phyloP scores from a whole-genome alignment of 2,329 filamentous ascomycete species.

The Aspergillus sojae region DNA sequence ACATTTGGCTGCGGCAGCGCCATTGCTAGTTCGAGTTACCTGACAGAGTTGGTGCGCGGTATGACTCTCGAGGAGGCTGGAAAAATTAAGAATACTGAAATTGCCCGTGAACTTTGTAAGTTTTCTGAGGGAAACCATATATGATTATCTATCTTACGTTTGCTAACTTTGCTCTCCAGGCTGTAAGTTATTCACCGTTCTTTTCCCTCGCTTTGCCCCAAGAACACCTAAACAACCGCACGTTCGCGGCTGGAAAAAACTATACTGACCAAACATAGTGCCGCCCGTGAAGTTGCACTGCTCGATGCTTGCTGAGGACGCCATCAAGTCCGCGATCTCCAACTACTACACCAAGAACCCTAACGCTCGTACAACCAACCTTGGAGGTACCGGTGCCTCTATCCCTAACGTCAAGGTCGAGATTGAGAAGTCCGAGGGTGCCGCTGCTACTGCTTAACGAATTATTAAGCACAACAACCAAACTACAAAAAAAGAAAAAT shows the following conservation, averaged over 20 bases:
- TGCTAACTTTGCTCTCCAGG: not conserved
- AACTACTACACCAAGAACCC: conserved; percentile 94
- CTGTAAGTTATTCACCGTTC: not conserved
- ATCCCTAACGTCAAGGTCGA: conserved; percentile 61
- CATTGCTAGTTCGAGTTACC: conserved; percentile 90
- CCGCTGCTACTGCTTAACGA: conserved; percentile 29
- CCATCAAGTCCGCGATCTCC: conserved; percentile 87
- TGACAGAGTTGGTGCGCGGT: conserved; percentile 91
- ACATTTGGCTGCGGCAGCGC: conserved; percentile 94
- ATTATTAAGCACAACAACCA: not conserved
- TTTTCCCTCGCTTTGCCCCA: not conserved
- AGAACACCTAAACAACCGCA: not conserved
- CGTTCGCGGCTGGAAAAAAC: not conserved
- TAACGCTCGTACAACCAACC: conserved; percentile 70
- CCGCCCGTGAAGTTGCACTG: conserved; percentile 90
- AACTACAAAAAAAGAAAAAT: conserved; percentile 14
- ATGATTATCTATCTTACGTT: not conserved
- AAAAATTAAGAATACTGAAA: conserved; percentile 94
- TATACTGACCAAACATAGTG: conserved; percentile 29
- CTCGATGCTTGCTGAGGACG: conserved; percentile 89
- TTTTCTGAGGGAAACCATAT: not conserved
- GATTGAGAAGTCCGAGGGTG: conserved; percentile 42
- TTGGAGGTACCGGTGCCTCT: conserved; percentile 72
- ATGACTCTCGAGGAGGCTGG: conserved; percentile 96
- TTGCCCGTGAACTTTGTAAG: conserved; percentile 91